phyloP scores from a whole-genome alignment of 2,329 filamentous ascomycete genomes.

The Cordyceps sp. region DNA sequence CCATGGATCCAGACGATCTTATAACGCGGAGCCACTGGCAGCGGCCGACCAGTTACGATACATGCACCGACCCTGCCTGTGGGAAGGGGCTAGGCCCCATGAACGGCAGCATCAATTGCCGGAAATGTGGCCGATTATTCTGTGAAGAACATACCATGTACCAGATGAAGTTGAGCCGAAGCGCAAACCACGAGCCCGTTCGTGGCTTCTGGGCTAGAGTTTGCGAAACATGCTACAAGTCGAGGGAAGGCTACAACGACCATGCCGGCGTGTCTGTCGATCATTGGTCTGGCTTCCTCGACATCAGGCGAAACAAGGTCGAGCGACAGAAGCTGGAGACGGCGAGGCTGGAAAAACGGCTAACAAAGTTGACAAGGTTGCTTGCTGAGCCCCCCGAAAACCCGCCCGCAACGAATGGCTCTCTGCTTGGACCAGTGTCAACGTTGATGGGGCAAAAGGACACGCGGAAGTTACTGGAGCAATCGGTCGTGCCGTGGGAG shows the following conservation, averaged over 20 bases:
- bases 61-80: slow-evolving; percentile 77
- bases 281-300: slow-evolving; percentile 54
- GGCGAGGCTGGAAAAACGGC: slow-evolving; percentile 74
- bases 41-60: slow-evolving; percentile 51
- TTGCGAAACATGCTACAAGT: slow-evolving; percentile 99
- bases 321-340: slow-evolving; percentile 80
- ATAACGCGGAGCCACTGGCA: slow-evolving; percentile 89
- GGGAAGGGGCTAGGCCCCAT: slow-evolving; percentile 62
- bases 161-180: slow-evolving; percentile 90
- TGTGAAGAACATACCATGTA: slow-evolving; percentile 99
- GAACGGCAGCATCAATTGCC: slow-evolving; percentile 79
- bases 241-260: slow-evolving; percentile 87
- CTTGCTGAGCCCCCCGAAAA: slow-evolving; percentile 62
- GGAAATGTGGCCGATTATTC: slow-evolving; percentile 83
- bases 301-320: slow-evolving; percentile 57
- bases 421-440: slow-evolving; percentile 42
- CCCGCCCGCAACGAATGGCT: slow-evolving; percentile 29
- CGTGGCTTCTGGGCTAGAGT: slow-evolving; percentile 87
- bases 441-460: slow-evolving; percentile 52
- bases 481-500: slow-evolving; percentile 89
- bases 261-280: slow-evolving; percentile 56
- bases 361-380: slow-evolving; percentile 78
- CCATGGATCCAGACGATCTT: slow-evolving; percentile 70
- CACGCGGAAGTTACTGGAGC: slow-evolving; percentile 66
- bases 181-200: slow-evolving; percentile 77